Conservation (phyloP, 257 asterid genomes). For the Nicotiana benthamiana region DNA sequence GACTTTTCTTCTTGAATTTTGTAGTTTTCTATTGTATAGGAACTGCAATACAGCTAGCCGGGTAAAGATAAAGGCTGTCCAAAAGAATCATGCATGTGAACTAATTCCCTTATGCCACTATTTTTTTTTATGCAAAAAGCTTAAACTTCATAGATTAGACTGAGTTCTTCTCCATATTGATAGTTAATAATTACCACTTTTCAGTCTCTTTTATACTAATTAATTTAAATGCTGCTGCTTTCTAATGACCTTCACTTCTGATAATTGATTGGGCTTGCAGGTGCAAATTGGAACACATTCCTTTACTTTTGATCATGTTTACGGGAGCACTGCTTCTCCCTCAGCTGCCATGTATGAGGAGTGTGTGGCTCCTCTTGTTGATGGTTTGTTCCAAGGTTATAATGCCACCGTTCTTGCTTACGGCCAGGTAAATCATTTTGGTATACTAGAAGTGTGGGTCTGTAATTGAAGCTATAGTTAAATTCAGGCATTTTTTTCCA, state of each 20-base stretch:
- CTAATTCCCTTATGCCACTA: not conserved
- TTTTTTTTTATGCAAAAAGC: not conserved
- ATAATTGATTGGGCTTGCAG: conserved; percentile 29
- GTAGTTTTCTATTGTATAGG: not conserved
- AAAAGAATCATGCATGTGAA: not conserved
- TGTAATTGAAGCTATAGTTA: not conserved
- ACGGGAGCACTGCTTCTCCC: conserved; percentile 77
- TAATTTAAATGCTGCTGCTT: not conserved
- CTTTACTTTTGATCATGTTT: conserved; percentile 95
- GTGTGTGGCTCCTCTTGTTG: conserved; percentile 91
- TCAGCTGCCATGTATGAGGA: conserved; percentile 83
- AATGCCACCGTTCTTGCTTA: conserved; percentile 99
- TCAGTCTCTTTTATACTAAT: not conserved
- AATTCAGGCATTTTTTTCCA: not conserved
- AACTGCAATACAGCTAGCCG: not conserved
- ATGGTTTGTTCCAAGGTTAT: conserved; percentile 96
- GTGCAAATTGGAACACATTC: conserved; percentile 92
- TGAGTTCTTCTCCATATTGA: not conserved
- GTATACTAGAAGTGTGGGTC: not conserved
- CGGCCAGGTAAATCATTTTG: conserved; percentile 63
- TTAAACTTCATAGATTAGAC: not conserved
- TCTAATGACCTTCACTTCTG: not conserved
- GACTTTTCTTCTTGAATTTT: conserved; percentile 1
- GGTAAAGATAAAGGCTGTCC: not conserved
- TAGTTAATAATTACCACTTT: too few relatives aligned